Conservation (phyloP, 2,329 filamentous ascomycete genomes). For the Fusarium avenaceum region DNA sequence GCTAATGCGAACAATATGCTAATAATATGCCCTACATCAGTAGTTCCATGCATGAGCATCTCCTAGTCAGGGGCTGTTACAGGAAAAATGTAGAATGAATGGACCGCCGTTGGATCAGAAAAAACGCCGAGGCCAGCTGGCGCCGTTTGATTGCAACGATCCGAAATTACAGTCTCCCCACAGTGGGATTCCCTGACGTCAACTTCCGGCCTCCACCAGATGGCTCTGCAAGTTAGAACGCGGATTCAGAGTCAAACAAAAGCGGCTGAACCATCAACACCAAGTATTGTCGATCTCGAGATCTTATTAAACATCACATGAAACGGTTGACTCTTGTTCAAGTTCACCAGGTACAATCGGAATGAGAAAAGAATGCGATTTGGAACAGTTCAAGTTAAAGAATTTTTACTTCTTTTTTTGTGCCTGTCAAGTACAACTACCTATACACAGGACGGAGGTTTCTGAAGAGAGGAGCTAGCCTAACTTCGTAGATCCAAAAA, state of each 20-base stretch:
- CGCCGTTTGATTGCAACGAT: conserved; percentile 18
- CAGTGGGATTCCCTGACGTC: conserved; percentile 45
- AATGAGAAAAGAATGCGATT: conserved; percentile 35
- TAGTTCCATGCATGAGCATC: conserved; percentile 24
- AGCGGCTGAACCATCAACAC: conserved; percentile 8
- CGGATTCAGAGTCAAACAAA: conserved; percentile 10
- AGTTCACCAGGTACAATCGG: not conserved
- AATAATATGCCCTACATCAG: conserved; percentile 31
- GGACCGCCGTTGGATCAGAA: conserved; percentile 11
- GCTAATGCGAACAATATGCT: conserved; percentile 10
- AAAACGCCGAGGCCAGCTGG: conserved; percentile 19
- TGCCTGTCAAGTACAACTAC: conserved; percentile 56
- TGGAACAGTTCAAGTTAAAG: conserved; percentile 36
- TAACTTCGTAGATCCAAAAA: conserved; percentile 43
- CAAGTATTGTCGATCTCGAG: not conserved
- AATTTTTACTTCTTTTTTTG: conserved; percentile 56
- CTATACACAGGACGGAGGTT: conserved; percentile 53
- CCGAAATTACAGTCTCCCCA: conserved; percentile 45
- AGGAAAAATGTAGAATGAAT: not conserved
- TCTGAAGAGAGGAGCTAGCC: conserved; percentile 42
- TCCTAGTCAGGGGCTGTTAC: conserved; percentile 38
- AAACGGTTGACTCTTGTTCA: conserved; percentile 1
- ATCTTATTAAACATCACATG: not conserved
- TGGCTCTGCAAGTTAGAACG: conserved; percentile 7
- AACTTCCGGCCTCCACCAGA: conserved; percentile 25